Conservation (phyloP, 257 asterid species). For the Rhazya stricta region DNA sequence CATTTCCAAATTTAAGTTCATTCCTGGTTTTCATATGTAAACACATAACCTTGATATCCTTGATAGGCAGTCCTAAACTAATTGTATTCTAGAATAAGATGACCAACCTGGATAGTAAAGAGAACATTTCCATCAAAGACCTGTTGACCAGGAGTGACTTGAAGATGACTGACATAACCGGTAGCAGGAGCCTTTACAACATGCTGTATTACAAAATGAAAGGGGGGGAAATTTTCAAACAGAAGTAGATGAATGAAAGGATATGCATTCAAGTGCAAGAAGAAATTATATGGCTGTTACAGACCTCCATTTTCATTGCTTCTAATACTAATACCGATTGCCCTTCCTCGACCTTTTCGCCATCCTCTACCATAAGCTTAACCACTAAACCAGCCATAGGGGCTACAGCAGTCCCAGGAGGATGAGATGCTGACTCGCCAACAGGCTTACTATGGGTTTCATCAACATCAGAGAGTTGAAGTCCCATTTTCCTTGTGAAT, state of each 20-base stretch:
- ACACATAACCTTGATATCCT: background rate
- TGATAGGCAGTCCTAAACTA: background rate
- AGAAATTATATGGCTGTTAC: conserved; percentile 16
- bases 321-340: conserved; percentile 83
- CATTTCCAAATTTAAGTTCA: background rate
- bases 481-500: conserved; percentile 52
- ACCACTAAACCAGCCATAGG: conserved; percentile 97
- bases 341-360: conserved; percentile 59
- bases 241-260: conserved; percentile 12
- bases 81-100: background rate
- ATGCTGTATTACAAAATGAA: conserved; percentile 48
- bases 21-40: background rate
- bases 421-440: conserved; percentile 51
- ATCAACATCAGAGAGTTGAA: conserved; percentile 41
- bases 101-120: conserved; percentile 58
- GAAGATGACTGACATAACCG: conserved; percentile 69
- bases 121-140: conserved; percentile 73
- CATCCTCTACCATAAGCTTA: conserved; percentile 71
- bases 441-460: conserved; percentile 50
- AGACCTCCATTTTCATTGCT: conserved; percentile 99
- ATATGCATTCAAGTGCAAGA: conserved; percentile 1
- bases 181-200: conserved; percentile 73
- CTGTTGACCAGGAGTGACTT: conserved; percentile 68
- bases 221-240: conserved; percentile 3
- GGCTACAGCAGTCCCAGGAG: conserved; percentile 76